These are phyloP conservation scores for Diplocarpon mali DNA, from an alignment of 2,329 filamentous ascomycete species.

Conservation along the genomic window DNA sequence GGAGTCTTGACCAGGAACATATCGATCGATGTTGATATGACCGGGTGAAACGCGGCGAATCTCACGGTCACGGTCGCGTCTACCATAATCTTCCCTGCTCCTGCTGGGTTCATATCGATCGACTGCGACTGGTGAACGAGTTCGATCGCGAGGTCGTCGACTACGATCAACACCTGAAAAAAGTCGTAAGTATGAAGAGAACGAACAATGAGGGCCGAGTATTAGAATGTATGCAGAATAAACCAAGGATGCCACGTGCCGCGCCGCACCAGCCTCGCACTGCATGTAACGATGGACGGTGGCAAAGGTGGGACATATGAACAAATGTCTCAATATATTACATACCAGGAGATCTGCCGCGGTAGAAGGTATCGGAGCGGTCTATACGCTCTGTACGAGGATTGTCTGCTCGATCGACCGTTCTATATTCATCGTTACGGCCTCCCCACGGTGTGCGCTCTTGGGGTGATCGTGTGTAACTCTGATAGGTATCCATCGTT, in stretches of 20 bases:
- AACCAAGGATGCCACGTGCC: neutral
- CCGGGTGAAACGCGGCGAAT: conserved; percentile 47
- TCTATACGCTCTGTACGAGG: conserved; percentile 26
- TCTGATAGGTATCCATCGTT: conserved; percentile 24
- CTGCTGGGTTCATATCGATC: conserved; percentile 67
- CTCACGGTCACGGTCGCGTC: conserved; percentile 44
- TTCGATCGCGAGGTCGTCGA: conserved; percentile 46
- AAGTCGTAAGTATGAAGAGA: conserved; percentile 16
- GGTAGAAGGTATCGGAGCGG: conserved; percentile 48
- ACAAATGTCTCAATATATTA: conserved; percentile 18
- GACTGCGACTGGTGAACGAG: conserved; percentile 57
- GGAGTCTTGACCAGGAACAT: conserved; percentile 63
- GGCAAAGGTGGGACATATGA: neutral
- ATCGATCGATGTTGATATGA: conserved; percentile 69
- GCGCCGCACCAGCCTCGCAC: conserved; percentile 4
- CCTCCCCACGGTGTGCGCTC: conserved; percentile 27
- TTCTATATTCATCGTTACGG: conserved; percentile 25
- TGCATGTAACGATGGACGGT: conserved; percentile 7
- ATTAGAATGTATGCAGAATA: neutral
- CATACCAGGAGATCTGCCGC: conserved; percentile 61
- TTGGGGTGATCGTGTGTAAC: conserved; percentile 26
- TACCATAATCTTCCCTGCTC: conserved; percentile 54
- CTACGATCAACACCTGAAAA: conserved; percentile 42
- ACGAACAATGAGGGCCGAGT: neutral
- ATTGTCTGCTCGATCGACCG: conserved; percentile 29